These are phyloP conservation scores for Elongisporangium anandrum DNA, from an alignment of 352 stramenopile genomes.

Conservation along the genomic window DNA sequence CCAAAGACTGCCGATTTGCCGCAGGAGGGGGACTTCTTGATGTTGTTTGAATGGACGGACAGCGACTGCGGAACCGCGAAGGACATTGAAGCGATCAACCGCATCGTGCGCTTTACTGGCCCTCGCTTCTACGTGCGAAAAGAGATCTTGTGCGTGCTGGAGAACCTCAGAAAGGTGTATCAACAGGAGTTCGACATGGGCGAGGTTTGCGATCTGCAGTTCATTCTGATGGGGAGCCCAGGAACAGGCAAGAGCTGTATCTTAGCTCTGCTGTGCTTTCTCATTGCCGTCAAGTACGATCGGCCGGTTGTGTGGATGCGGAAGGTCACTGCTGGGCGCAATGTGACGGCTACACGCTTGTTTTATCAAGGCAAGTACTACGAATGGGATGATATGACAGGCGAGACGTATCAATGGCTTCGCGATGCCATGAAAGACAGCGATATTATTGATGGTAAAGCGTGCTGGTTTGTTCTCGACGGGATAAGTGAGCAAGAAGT, in stretches of 20 bases:
- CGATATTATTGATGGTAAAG: too few relatives aligned
- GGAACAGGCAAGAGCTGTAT: not conserved
- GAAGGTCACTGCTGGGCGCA: not conserved
- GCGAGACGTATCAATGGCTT: too few relatives aligned
- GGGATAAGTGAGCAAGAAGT: too few relatives aligned
- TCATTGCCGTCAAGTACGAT: not conserved
- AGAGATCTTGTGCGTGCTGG: not conserved
- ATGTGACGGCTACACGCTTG: not conserved
- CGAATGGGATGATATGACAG: not conserved
- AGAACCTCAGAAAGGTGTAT: not conserved
- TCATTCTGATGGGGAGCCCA: not conserved
- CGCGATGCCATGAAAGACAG: too few relatives aligned
- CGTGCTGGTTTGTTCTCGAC: too few relatives aligned
- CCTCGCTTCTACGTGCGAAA: not conserved
- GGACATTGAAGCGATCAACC: not conserved
- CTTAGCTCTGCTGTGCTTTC: not conserved
- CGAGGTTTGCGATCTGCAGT: not conserved
- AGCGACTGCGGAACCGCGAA: not conserved
- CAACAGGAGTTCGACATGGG: not conserved
- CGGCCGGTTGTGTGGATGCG: conserved; percentile 1
- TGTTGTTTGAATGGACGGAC: not conserved
- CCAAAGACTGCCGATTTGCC: too few relatives aligned
- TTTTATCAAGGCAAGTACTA: conserved; percentile 4
- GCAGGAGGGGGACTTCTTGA: not conserved
- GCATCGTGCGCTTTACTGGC: not conserved